A percentile compares a stretch with the other conserved stretches of the same genome.
phyloP scores from a whole-genome alignment of 2,329 filamentous ascomycete genomes.

The Colletotrichum sp. region DNA sequence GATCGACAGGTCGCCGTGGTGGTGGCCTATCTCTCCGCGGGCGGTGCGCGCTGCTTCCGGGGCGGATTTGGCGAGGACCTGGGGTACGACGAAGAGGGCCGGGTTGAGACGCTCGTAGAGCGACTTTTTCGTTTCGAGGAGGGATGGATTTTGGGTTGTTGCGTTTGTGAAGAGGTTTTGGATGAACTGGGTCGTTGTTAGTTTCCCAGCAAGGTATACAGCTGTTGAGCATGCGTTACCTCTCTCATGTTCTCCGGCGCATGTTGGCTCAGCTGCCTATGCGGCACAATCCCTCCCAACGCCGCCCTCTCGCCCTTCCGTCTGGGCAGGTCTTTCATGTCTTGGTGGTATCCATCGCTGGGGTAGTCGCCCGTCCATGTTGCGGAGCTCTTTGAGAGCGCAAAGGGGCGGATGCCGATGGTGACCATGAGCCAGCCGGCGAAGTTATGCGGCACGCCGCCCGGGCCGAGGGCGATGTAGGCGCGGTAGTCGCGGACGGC shows the following conservation, averaged over 20 bases:
- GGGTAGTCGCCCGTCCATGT: slow-evolving; percentile 12
- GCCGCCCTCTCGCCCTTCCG: background rate
- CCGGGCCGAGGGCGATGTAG: slow-evolving; percentile 46
- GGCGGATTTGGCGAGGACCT: background rate
- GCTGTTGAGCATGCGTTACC: background rate
- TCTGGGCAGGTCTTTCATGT: background rate
- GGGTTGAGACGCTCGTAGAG: slow-evolving; percentile 33
- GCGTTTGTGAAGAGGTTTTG: slow-evolving; percentile 15
- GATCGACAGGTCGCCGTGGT: slow-evolving; percentile 42
- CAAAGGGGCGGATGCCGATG: slow-evolving; percentile 12
- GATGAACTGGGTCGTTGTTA: background rate
- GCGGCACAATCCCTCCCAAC: slow-evolving; percentile 12
- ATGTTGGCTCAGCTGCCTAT: slow-evolving; percentile 14
- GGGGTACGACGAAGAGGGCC: slow-evolving; percentile 30
- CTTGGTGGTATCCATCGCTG: background rate
- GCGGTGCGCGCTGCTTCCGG: background rate
- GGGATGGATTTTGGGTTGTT: slow-evolving; percentile 28
- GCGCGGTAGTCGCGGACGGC: slow-evolving; percentile 34
- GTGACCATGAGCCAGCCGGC: slow-evolving; percentile 41
- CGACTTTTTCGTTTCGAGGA: slow-evolving; percentile 31
- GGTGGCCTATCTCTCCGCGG: slow-evolving; percentile 39
- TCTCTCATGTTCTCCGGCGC: slow-evolving; percentile 14
- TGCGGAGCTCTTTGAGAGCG: background rate
- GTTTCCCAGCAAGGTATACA: background rate
- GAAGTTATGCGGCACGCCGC: slow-evolving; percentile 47